These are phyloP conservation scores for Narthecium ossifragum DNA, from an alignment of 106 monocot species.

Conservation along the genomic window DNA sequence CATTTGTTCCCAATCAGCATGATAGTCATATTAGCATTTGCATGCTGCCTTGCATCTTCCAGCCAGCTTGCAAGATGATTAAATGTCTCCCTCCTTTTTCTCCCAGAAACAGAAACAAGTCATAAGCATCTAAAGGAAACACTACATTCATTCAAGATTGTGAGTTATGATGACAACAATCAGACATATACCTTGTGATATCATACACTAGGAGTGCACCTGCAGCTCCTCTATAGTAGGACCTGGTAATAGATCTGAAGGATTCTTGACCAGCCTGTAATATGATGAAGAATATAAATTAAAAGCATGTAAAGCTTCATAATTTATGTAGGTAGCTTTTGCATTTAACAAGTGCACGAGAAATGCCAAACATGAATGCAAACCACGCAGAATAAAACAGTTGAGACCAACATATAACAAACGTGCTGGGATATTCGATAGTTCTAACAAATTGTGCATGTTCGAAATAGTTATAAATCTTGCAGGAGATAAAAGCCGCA, in stretches of 20 bases:
- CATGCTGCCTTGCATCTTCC: slow-evolving; percentile 79
- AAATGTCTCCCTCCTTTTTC: slow-evolving; percentile 85
- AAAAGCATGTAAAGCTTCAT: background rate
- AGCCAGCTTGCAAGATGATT: slow-evolving; percentile 81
- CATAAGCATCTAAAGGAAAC: too few species aligned
- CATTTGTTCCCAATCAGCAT: slow-evolving; percentile 76
- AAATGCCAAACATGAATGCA: too few species aligned
- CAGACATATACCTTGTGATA: slow-evolving; percentile 61
- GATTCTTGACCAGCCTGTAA: slow-evolving; percentile 80
- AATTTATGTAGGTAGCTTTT: too few species aligned
- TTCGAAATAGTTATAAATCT: too few species aligned
- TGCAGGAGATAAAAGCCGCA: too few species aligned
- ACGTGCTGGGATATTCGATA: too few species aligned
- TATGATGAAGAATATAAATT: background rate
- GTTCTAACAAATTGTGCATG: too few species aligned
- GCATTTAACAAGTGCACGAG: too few species aligned
- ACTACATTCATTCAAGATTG: background rate
- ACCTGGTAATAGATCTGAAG: slow-evolving; percentile 82
- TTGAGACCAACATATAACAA: too few species aligned
- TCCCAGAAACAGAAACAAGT: background rate
- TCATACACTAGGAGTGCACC: slow-evolving; percentile 80
- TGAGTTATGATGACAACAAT: background rate
- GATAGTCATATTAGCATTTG: slow-evolving; percentile 72
- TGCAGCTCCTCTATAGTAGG: slow-evolving; percentile 84
- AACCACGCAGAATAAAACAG: too few species aligned